Evolutionary conservation across 306 rosid genomes (phyloP), one percentile per base, ranked within the genome.

Genomic region (Ochetophila trinervis): DNA sequence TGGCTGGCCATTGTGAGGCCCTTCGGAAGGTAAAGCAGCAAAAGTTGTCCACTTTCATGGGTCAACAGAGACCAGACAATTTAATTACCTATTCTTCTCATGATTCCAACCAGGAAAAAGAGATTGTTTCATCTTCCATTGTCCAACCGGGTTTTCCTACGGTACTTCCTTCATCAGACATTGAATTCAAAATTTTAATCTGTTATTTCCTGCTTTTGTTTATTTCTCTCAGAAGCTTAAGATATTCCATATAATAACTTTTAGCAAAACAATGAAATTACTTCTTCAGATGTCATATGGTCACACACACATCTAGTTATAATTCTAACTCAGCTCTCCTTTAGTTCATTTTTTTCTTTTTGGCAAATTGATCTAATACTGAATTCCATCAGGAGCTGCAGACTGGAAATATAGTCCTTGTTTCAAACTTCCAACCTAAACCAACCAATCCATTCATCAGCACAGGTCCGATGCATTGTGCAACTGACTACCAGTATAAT

Each of bases 1-100:
- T 90, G 88, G 95, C 95, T 70, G 82, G 82, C 62, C 87, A 87
- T 35, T 90, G 97, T 68, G 95, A 87, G 73, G 80, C 88, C 71
- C 90, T 90, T 48, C 76, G 77, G 32, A 71, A 59, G 67, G 97
- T 88, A 71, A 90, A 90, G 80, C 88, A 90, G 75, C 72, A 82
- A 76, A 87, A 80, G 79, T 53, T 87, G 75, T 82, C 88, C 58
- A 61, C 75, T 56, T 88, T 91, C 78, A 75, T 86, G 79, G 6
- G 48, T 68, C 47, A 75, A 11, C 62, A 79, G 48, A 49, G 68
- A 12, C 80, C 73, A 65, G 88, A 81, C 71, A 36, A 12, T 67
- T 76, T 78, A 64, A 69, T 78, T 44, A 60, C 22, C 44, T 66
- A 65, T 67, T 74, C 74, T 78, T 45, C 47, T 76, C 71, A 66